Evolutionary conservation across 1,284 basidiomycete species (phyloP), one percentile per base, ranked within the genome.

Genomic region (Amylostereum areolatum): DNA sequence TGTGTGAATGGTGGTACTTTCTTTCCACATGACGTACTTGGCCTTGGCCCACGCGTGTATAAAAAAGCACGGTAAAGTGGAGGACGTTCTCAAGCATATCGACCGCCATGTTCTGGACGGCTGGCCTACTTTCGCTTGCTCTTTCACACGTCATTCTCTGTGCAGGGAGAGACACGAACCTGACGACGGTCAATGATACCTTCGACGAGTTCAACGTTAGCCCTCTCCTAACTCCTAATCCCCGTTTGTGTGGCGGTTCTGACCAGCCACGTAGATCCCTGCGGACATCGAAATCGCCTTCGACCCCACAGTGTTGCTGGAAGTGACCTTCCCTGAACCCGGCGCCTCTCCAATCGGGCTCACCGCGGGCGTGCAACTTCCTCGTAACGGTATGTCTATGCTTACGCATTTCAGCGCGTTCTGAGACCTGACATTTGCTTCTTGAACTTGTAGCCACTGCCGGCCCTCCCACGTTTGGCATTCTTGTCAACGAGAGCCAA

Each of bases 341-440:
- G 53, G 52, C 30, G 64, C 60, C 5, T 46, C 54, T 28, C 55
- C 61, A 12, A 64, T 74, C 32, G 62, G 61, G 6, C 59, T 73
- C n/a, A 60, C 67, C 42, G 69, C 70, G 31, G 70, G 72, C 25
- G 54, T 66, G n/a, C 67, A 72, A 36, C 58, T 75, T 8, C 68
- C 69, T 44, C 62, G 67, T 25, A 68, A 71, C 54, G 60, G 69
- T 70, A 53, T 45, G 59, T 55, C 10, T 28, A 25, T 18, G n/a
- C n/a, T n/a, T n/a, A n/a, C n/a, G n/a, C n/a, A n/a, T n/a, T n/a
- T n/a, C n/a, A n/a, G n/a, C n/a, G n/a, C n/a, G n/a, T n/a, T n/a
- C n/a, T n/a, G n/a, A 2, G 24, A 12, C 24, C 33, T 28, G 30
- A n/a, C 49, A 7, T 41, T 34, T 10, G 33, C 27, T 37, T 11